A percentile compares a stretch with the other conserved stretches of the same genome.
Evolutionary conservation across 768 basidiomycete genomes (phyloP).

Genomic region (Coprinellus micaceus): DNA sequence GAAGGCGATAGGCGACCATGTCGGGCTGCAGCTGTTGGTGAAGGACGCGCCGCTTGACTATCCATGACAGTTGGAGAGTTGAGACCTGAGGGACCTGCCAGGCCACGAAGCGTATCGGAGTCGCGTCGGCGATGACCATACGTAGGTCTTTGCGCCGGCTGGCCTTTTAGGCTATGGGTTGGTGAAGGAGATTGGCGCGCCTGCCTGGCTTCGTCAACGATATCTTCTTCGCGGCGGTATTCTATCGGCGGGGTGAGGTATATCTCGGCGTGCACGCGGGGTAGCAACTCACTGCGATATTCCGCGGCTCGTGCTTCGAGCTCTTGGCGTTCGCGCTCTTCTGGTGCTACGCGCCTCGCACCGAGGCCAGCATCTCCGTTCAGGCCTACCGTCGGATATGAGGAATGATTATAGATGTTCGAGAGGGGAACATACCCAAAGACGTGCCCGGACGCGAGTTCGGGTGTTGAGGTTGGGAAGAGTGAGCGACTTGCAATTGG

Average conservation of each 20-base stretch:
- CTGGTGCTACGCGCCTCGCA: constrained; percentile 33
- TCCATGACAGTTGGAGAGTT: constrained; percentile 61
- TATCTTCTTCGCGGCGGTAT: constrained; percentile 35
- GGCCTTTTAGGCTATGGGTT: constrained; percentile 19
- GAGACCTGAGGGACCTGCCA: constrained; percentile 37
- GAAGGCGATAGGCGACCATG: constrained; percentile 19
- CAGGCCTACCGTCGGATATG: constrained; percentile 20
- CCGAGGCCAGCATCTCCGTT: constrained; percentile 28
- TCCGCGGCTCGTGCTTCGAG: constrained; percentile 39
- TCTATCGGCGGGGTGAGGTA: constrained; percentile 21
- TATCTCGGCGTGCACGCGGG: constrained; percentile 2
- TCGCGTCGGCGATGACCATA: constrained; percentile 64
- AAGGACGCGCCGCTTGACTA: constrained; percentile 12
- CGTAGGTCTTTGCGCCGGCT: constrained; percentile 19
- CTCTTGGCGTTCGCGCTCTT: constrained; percentile 38
- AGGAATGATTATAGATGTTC: neutral
- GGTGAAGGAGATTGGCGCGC: constrained; percentile 54
- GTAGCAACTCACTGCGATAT: constrained; percentile 36
- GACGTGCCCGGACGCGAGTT: constrained; percentile 35
- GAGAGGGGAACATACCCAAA: constrained; percentile 21
- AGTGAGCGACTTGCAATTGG: constrained; percentile 36
- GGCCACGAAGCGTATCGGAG: constrained; percentile 65
- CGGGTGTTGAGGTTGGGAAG: constrained; percentile 33
- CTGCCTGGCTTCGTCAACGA: constrained; percentile 31
- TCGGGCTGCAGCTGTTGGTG: constrained; percentile 15